Evolutionary conservation across 345 rosid genomes (phyloP).

Genomic region (Lepidium africanum): DNA sequence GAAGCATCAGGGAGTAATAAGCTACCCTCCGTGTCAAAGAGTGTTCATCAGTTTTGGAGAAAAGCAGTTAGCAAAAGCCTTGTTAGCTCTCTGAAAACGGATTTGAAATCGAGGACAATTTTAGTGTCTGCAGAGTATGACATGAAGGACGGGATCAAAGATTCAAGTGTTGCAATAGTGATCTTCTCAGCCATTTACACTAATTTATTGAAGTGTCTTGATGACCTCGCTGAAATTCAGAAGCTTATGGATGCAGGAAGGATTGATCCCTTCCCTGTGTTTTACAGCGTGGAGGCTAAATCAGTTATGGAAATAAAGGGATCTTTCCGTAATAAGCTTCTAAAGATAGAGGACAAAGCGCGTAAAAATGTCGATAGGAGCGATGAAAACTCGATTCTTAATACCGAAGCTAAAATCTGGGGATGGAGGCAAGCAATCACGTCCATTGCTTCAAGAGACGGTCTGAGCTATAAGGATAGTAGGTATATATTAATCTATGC

Average conservation of each 20-base stretch:
- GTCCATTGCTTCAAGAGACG: not conserved
- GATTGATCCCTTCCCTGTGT: slow-evolving; percentile 3
- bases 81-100: not conserved
- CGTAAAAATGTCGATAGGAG: not conserved
- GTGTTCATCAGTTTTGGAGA: slow-evolving; percentile 9
- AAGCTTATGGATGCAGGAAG: slow-evolving; percentile 7
- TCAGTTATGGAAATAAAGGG: not conserved
- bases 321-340: not conserved
- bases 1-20: no score
- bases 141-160: not conserved
- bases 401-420: slow-evolving; percentile 1
- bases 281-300: not conserved
- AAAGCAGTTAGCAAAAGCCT: not conserved
- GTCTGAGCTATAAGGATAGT: not conserved
- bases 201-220: not conserved
- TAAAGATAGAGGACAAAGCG: slow-evolving; percentile 1
- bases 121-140: not conserved
- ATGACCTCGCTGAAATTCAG: slow-evolving; percentile 16
- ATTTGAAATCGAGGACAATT: not conserved
- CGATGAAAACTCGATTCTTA: not conserved
- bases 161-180: slow-evolving; percentile 1
- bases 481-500: not conserved
- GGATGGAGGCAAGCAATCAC: slow-evolving; percentile 5
- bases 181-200: not conserved
- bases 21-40: no score